Percentiles rank a stretch among this genome's conserved stretches.
phyloP scores from a whole-genome alignment of 1,284 basidiomycete species.

The Moesziomyces sp. region DNA sequence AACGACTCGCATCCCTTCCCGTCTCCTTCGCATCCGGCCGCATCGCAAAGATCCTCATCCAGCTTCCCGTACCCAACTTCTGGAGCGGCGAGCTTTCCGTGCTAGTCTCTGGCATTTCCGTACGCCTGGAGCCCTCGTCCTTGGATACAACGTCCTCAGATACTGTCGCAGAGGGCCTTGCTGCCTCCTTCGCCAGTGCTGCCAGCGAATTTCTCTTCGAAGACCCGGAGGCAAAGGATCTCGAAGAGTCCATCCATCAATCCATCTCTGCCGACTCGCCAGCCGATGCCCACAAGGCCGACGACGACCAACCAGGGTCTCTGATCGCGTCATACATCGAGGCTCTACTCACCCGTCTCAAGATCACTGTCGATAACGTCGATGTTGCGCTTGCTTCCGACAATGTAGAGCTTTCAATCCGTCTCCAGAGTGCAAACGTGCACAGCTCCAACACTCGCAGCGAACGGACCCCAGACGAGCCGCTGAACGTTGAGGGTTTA shows the following conservation, averaged over 20 bases:
- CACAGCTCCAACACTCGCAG: slow-evolving; percentile 33
- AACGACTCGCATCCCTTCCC: slow-evolving; percentile 70
- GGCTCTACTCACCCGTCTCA: slow-evolving; percentile 48
- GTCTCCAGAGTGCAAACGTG: slow-evolving; percentile 15
- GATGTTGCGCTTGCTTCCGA: slow-evolving; percentile 24
- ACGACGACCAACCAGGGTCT: slow-evolving; percentile 17
- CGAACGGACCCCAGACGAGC: slow-evolving; percentile 6
- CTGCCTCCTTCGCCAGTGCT: slow-evolving; percentile 43
- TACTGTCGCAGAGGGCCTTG: slow-evolving; percentile 5
- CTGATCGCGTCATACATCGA: slow-evolving; percentile 52
- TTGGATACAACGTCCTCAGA: neutral
- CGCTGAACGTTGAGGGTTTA: neutral
- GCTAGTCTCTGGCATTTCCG: slow-evolving; percentile 21
- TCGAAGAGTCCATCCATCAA: slow-evolving; percentile 53
- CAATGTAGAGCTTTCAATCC: slow-evolving; percentile 23
- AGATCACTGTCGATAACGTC: slow-evolving; percentile 32
- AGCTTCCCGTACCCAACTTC: slow-evolving; percentile 55
- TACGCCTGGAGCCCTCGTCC: slow-evolving; percentile 4
- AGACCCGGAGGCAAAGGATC: slow-evolving; percentile 42
- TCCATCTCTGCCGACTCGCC: slow-evolving; percentile 32
- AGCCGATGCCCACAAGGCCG: slow-evolving; percentile 3
- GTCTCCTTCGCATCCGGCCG: slow-evolving; percentile 77
- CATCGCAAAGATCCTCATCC: slow-evolving; percentile 51
- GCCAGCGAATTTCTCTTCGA: slow-evolving; percentile 45
- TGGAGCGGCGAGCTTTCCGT: slow-evolving; percentile 52